Conservation (phyloP, 2,329 filamentous ascomycete genomes). For the Rhynchosporium graminicola region DNA sequence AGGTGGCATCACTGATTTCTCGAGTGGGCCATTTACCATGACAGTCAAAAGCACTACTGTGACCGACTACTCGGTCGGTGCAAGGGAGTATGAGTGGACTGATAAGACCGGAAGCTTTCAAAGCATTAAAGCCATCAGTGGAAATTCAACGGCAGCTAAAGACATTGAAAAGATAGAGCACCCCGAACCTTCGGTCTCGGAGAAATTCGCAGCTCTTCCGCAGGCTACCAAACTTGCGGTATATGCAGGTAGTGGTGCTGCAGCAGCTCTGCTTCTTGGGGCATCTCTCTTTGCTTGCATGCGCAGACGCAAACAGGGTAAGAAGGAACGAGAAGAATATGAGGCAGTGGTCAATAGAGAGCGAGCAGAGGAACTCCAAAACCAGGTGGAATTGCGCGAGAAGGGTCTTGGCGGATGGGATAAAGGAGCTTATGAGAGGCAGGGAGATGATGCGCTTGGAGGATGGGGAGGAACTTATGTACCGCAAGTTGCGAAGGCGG, state of each 20-base stretch:
- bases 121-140: constrained; percentile 62
- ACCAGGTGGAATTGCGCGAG: constrained; percentile 38
- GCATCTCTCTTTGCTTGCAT: constrained; percentile 55
- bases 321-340: constrained; percentile 49
- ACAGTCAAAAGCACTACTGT: constrained; percentile 63
- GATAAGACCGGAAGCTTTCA: constrained; percentile 62
- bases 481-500: constrained; percentile 15
- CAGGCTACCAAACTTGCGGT: constrained; percentile 53
- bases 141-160: constrained; percentile 57
- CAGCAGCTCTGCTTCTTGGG: constrained; percentile 47
- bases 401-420: constrained; percentile 38
- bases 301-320: constrained; percentile 55
- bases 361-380: constrained; percentile 34
- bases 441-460: constrained; percentile 37
- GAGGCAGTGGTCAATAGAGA: constrained; percentile 38
- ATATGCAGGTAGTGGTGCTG: constrained; percentile 51
- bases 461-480: constrained; percentile 34
- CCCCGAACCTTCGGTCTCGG: constrained; percentile 45
- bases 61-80: constrained; percentile 60
- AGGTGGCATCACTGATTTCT: constrained; percentile 68
- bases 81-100: constrained; percentile 60
- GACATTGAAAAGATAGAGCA: constrained; percentile 42
- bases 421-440: constrained; percentile 26
- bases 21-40: constrained; percentile 70
- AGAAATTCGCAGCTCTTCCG: constrained; percentile 58